Evolutionary conservation across 345 rosid species (phyloP).

Genomic region (Eucalyptus melliodora): DNA sequence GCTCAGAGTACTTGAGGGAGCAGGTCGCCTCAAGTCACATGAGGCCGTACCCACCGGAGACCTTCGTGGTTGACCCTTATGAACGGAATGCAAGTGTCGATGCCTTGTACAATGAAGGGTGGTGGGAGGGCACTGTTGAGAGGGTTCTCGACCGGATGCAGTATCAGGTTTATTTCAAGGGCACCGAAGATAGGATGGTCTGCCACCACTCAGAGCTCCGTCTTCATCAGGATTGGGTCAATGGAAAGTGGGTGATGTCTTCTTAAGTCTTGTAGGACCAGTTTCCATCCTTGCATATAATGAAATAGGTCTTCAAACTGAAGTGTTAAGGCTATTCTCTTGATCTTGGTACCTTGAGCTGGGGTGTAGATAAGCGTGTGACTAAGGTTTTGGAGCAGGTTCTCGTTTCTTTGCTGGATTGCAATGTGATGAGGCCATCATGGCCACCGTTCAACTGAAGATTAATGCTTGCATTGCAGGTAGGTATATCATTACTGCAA

Average conservation of each 20-base stretch:
- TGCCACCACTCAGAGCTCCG: slow-evolving; percentile 36
- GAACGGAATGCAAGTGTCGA: slow-evolving; percentile 36
- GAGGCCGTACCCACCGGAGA: slow-evolving; percentile 43
- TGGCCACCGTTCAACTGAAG: too few relatives aligned
- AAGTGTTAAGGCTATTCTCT: not conserved
- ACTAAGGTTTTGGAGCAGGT: not conserved
- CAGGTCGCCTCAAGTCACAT: slow-evolving; percentile 15
- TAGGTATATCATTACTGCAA: not conserved
- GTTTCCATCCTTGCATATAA: not conserved
- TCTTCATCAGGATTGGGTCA: slow-evolving; percentile 49
- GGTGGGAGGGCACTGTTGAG: slow-evolving; percentile 54
- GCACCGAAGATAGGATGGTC: slow-evolving; percentile 25
- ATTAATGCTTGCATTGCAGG: not conserved
- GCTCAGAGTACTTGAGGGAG: slow-evolving; percentile 29
- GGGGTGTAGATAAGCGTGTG: not conserved
- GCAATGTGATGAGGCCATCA: not conserved
- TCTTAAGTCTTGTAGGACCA: not conserved
- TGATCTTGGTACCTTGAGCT: not conserved
- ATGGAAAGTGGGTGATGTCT: slow-evolving; percentile 31
- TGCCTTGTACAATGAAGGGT: slow-evolving; percentile 51
- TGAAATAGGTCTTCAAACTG: not conserved
- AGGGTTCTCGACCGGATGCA: slow-evolving; percentile 9
- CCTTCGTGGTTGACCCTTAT: slow-evolving; percentile 6
- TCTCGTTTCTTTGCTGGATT: not conserved
- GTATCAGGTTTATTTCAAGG: slow-evolving; percentile 25